phyloP scores from a whole-genome alignment of 2,329 filamentous ascomycete genomes.

The Botrytis galanthina region DNA sequence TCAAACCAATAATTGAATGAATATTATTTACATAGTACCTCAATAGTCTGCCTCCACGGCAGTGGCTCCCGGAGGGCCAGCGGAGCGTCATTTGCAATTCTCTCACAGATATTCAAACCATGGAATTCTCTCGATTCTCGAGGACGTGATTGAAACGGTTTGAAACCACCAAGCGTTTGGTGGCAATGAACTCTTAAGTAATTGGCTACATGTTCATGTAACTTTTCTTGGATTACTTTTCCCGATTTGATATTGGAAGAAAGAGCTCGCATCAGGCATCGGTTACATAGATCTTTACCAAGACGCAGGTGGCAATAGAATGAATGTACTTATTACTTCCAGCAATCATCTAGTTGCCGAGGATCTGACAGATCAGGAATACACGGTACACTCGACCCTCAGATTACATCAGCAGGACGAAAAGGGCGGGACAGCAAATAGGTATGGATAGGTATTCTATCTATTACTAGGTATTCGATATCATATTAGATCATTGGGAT shows the following conservation, averaged over 20 bases:
- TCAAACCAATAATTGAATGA: conserved; percentile 27
- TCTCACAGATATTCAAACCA: not conserved
- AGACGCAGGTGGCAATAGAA: not conserved
- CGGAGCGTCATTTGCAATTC: not conserved
- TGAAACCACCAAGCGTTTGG: not conserved
- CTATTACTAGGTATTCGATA: too few relatives aligned
- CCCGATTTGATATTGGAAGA: not conserved
- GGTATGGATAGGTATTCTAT: too few relatives aligned
- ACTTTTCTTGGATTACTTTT: not conserved
- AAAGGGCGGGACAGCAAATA: not conserved
- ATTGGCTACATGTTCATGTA: not conserved
- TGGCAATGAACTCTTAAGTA: not conserved
- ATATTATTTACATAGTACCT: not conserved
- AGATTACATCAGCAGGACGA: not conserved
- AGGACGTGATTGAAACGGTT: not conserved
- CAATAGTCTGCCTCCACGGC: not conserved
- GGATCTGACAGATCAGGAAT: too few relatives aligned
- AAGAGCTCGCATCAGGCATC: not conserved
- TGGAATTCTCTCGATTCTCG: not conserved
- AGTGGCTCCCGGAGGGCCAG: not conserved
- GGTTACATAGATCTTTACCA: not conserved
- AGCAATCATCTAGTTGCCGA: not conserved
- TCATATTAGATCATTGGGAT: not conserved
- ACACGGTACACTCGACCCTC: too few relatives aligned
- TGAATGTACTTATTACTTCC: not conserved